Evolutionary conservation across 2,329 filamentous ascomycete species (phyloP).

Genomic region (Pseudocercospora crystallina): DNA sequence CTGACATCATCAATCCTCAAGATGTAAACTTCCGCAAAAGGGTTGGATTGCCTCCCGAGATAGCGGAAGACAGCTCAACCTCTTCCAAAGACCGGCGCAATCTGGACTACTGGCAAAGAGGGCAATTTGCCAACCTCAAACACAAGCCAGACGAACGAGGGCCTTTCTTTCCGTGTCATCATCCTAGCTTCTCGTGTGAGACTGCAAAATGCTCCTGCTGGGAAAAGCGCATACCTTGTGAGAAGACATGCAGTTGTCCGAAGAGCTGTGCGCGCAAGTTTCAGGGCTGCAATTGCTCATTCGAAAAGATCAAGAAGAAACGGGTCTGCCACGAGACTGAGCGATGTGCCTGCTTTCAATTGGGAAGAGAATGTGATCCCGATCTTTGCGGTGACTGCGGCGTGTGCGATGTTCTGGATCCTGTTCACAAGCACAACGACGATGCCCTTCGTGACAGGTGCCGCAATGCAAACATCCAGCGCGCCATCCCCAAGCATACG

Average conservation of each 20-base stretch:
- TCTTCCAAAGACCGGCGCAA: conserved; percentile 9
- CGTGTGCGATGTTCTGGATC: conserved; percentile 66
- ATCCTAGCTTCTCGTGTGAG: conserved; percentile 64
- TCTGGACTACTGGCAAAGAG: conserved; percentile 22
- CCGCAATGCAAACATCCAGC: conserved; percentile 71
- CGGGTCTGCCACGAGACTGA: conserved; percentile 40
- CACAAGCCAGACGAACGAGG: conserved; percentile 46
- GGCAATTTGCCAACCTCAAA: conserved; percentile 10
- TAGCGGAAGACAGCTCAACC: conserved; percentile 3
- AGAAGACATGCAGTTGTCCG: conserved; percentile 70
- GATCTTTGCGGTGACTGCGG: conserved; percentile 72
- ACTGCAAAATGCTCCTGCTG: conserved; percentile 64
- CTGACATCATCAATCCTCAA: conserved; percentile 35
- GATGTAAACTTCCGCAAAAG: conserved; percentile 32
- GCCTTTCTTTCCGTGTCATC: conserved; percentile 65
- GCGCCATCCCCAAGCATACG: conserved; percentile 64
- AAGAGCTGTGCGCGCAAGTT: conserved; percentile 55
- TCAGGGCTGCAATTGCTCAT: conserved; percentile 43
- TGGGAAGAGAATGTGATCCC: conserved; percentile 79
- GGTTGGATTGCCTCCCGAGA: conserved; percentile 24
- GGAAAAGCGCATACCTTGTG: conserved; percentile 62
- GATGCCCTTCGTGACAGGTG: conserved; percentile 60
- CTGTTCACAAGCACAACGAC: conserved; percentile 62
- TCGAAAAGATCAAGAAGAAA: conserved; percentile 37
- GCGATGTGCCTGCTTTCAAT: conserved; percentile 66